These are phyloP conservation scores for Dactylella cylindrospora DNA, from an alignment of 2,329 filamentous ascomycete genomes.

Conservation along the genomic window DNA sequence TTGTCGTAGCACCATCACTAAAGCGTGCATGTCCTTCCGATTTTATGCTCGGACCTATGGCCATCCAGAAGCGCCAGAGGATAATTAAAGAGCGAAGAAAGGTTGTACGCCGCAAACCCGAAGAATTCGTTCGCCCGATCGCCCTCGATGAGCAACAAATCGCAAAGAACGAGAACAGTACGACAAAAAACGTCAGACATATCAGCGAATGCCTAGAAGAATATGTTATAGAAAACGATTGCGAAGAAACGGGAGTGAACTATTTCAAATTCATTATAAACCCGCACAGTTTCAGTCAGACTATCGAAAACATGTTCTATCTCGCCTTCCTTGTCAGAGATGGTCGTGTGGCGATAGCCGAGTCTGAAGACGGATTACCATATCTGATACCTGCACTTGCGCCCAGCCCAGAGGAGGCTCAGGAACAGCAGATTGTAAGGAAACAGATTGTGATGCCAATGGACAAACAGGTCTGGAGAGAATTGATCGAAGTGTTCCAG, in stretches of 20 bases:
- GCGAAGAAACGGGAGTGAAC: slow-evolving; percentile 65
- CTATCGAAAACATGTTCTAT: slow-evolving; percentile 95
- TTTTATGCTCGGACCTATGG: slow-evolving; percentile 85
- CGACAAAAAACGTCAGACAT: slow-evolving; percentile 65
- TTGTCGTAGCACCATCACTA: slow-evolving; percentile 19
- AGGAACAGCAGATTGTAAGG: slow-evolving; percentile 54
- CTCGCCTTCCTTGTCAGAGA: slow-evolving; percentile 91
- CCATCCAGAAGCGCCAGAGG: slow-evolving; percentile 79
- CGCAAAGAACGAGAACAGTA: slow-evolving; percentile 72
- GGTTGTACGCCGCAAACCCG: slow-evolving; percentile 67
- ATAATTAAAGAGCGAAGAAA: slow-evolving; percentile 70
- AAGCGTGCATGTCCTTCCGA: slow-evolving; percentile 70
- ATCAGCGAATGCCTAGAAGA: slow-evolving; percentile 57
- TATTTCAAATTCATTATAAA: slow-evolving; percentile 88
- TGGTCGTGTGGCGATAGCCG: slow-evolving; percentile 69
- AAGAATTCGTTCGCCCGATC: slow-evolving; percentile 73
- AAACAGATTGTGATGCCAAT: slow-evolving; percentile 85
- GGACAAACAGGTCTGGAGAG: slow-evolving; percentile 79
- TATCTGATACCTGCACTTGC: slow-evolving; percentile 54
- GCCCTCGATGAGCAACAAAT: slow-evolving; percentile 75
- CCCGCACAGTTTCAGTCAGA: slow-evolving; percentile 86
- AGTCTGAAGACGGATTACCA: slow-evolving; percentile 73
- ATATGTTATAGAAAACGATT: slow-evolving; percentile 54
- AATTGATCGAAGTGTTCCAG: slow-evolving; percentile 72
- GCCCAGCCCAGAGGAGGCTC: slow-evolving; percentile 56